These are phyloP conservation scores for Dendrobium chrysotoxum DNA, from an alignment of 106 monocot genomes.

Conservation along the genomic window DNA sequence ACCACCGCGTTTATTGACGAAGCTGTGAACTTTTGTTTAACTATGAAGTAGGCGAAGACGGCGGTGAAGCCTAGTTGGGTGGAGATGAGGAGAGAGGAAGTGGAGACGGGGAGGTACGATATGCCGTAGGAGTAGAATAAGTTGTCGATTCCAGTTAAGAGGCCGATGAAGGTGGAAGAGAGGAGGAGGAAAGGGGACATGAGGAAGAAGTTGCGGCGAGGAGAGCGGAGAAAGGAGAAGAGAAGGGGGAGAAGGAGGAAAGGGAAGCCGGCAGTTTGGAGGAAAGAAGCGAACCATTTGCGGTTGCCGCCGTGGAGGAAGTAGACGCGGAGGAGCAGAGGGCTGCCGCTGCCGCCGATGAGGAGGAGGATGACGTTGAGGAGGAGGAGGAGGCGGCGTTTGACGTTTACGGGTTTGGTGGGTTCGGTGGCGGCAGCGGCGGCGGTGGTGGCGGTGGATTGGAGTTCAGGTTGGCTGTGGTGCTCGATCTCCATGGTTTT, in stretches of 20 bases:
- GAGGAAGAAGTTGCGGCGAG: conserved; percentile 12
- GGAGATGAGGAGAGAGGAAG: conserved; percentile 7
- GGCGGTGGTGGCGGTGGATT: neutral
- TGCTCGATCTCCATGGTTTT: neutral
- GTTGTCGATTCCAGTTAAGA: conserved; percentile 7
- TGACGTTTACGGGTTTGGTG: neutral
- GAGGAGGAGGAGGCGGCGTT: neutral
- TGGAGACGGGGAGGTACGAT: conserved; percentile 13
- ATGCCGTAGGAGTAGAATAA: conserved; percentile 9
- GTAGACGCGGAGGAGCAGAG: conserved; percentile 19
- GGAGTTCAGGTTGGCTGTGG: neutral
- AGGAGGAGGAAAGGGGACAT: conserved; percentile 3
- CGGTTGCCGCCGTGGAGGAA: conserved; percentile 15
- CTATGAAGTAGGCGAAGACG: conserved; percentile 4
- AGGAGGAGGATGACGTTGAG: conserved; percentile 5
- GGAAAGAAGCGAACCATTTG: conserved; percentile 9
- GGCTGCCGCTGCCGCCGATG: conserved; percentile 8
- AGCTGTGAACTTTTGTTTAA: neutral
- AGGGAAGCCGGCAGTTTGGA: conserved; percentile 15
- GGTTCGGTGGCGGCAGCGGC: neutral
- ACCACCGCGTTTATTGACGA: conserved; percentile 6
- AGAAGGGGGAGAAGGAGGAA: conserved; percentile 6
- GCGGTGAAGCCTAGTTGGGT: conserved; percentile 11
- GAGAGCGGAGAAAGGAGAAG: neutral
- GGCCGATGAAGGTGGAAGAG: neutral